Evolutionary conservation across 805 yeast species (phyloP), one percentile per base, ranked within the genome.

Genomic region (Candida methanosorbosa): DNA sequence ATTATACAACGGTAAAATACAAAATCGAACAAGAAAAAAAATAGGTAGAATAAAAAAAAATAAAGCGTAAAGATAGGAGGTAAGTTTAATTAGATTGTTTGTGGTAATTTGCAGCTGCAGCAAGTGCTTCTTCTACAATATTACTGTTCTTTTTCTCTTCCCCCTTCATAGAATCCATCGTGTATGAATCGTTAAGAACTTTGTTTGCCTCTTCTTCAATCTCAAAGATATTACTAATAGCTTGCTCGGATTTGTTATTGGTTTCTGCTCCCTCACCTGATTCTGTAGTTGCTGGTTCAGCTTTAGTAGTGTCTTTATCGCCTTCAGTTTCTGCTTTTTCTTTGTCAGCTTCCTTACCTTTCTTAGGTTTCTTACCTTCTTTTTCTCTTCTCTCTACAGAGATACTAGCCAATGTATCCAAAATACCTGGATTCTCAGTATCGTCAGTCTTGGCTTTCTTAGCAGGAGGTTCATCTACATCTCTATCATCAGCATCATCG

Each of bases 321-420:
- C 23, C 23, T 21, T 21, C 27, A 12, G n/a, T 13, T 9, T 13
- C 7, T 9, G 27, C 27, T 24, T 24, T n/a, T 24, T 24, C 27
- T 9, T 8, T n/a, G 12, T 12, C 27, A 24, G 9, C 14, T n/a
- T n/a, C n/a, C n/a, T n/a, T n/a, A n/a, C n/a, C n/a, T n/a, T n/a
- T n/a, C n/a, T n/a, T 12, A 14, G 5, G 18, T 7, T n/a, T 14
- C 16, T 28, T n/a, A 21, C 19, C 44, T 29, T 44, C 44, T 22
- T 25, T 40, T 35, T 43, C 44, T 29, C 44, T 41, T 24, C 53
- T 40, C 33, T 49, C 49, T 30, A 49, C 49, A 16, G 58, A 50
- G n/a, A 43, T 50, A 21, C 46, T 37, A 3, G 56, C 56, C 23
- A 52, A 37, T n/a, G 49, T 51, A 7, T 5, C 14, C 15, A 30